Evolutionary conservation across 805 yeast genomes (phyloP).

Genomic region (Kluyveromyces nonfermentans): DNA sequence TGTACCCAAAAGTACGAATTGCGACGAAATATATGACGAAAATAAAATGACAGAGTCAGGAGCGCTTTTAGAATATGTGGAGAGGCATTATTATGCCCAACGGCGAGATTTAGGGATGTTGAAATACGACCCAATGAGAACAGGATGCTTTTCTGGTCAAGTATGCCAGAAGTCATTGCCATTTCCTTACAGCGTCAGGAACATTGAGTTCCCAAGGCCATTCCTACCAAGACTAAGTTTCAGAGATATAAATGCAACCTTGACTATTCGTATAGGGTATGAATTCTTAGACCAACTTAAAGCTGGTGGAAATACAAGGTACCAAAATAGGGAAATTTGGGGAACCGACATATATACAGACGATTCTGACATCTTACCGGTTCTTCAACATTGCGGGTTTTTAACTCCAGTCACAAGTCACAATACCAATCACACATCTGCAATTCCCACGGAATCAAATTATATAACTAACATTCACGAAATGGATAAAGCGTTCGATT

Average conservation of each 20-base stretch:
- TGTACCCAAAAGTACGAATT: background rate
- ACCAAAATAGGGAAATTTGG: constrained; percentile 57
- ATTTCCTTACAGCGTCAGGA: constrained; percentile 7
- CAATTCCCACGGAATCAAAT: constrained; percentile 28
- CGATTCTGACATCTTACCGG: constrained; percentile 77
- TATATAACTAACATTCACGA: constrained; percentile 25
- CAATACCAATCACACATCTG: constrained; percentile 31
- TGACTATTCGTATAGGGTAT: constrained; percentile 15
- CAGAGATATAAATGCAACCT: constrained; percentile 15
- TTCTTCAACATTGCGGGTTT: constrained; percentile 67
- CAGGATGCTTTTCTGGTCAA: constrained; percentile 5
- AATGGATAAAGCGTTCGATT: constrained; percentile 18
- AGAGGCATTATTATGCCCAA: constrained; percentile 9
- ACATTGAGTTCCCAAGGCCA: constrained; percentile 15
- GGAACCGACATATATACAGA: constrained; percentile 91
- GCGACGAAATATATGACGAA: background rate
- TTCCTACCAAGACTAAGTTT: constrained; percentile 18
- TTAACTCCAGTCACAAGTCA: constrained; percentile 31
- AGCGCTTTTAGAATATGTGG: constrained; percentile 10
- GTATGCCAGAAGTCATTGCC: background rate
- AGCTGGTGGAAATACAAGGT: constrained; percentile 34
- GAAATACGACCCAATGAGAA: constrained; percentile 16
- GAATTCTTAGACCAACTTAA: constrained; percentile 17
- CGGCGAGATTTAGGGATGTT: constrained; percentile 13
- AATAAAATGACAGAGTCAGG: constrained; percentile 6